Evolutionary conservation across 1,284 basidiomycete species (phyloP).

Genomic region (Austropuccinia psidii): DNA sequence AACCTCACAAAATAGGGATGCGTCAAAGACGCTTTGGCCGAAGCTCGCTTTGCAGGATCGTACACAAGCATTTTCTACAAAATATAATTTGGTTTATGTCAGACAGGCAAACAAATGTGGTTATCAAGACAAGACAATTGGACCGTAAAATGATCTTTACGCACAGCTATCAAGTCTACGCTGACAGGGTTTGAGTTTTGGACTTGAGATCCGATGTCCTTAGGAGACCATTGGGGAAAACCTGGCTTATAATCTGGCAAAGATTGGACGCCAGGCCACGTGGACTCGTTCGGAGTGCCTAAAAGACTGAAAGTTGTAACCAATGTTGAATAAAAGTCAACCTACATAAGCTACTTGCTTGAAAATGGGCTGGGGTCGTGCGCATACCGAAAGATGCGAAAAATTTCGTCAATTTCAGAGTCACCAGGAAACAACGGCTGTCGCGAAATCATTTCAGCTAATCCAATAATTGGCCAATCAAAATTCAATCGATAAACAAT

Average conservation of each 20-base stretch:
- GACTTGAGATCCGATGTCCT: constrained; percentile 61
- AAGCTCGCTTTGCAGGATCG: constrained; percentile 88
- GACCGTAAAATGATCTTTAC: constrained; percentile 38
- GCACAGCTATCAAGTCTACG: constrained; percentile 67
- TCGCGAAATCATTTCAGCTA: constrained; percentile 82
- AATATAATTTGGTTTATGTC: constrained; percentile 9
- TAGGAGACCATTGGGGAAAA: constrained; percentile 80
- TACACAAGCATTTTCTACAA: constrained; percentile 70
- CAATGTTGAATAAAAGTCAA: background rate
- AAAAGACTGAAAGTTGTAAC: constrained; percentile 58
- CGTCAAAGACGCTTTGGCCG: constrained; percentile 74
- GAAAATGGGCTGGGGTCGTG: background rate
- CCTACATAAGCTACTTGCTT: background rate
- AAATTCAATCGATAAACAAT: constrained; percentile 9
- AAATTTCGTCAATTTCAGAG: constrained; percentile 99
- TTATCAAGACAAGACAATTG: background rate
- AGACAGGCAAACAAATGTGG: background rate
- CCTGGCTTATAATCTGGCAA: constrained; percentile 93
- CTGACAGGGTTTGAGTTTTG: constrained; percentile 57
- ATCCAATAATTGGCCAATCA: constrained; percentile 25
- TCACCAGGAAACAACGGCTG: constrained; percentile 93
- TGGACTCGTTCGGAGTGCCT: constrained; percentile 86
- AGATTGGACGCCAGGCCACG: constrained; percentile 81
- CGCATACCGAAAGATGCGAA: constrained; percentile 88
- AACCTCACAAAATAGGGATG: constrained; percentile 64